These are phyloP conservation scores for Blastobotrys muscicola DNA, from an alignment of 805 yeast species.

Conservation along the genomic window DNA sequence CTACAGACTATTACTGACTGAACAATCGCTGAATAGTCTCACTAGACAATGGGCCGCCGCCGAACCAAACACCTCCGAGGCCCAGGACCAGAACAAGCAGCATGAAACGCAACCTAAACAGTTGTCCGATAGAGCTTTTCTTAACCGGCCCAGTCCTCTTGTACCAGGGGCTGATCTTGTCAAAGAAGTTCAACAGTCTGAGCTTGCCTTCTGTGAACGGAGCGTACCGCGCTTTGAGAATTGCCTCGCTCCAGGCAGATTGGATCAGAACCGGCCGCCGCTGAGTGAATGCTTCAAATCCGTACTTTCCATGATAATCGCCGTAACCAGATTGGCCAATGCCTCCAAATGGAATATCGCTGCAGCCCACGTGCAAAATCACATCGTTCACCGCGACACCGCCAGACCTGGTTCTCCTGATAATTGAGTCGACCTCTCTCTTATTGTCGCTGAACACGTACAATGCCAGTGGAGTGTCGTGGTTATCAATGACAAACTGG, in stretches of 20 bases:
- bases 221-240: slow-evolving; percentile 55
- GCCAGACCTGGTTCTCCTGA: slow-evolving; percentile 57
- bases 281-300: slow-evolving; percentile 65
- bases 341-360: slow-evolving; percentile 83
- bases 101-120: slow-evolving; percentile 6
- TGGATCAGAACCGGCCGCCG: slow-evolving; percentile 57
- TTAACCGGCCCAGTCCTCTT: slow-evolving; percentile 17
- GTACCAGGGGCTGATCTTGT: slow-evolving; percentile 12
- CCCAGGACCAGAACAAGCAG: too few relatives aligned
- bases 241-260: slow-evolving; percentile 52
- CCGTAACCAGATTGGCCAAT: slow-evolving; percentile 80
- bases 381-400: slow-evolving; percentile 62
- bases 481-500: slow-evolving; percentile 33
- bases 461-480: slow-evolving; percentile 74
- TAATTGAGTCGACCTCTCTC: slow-evolving; percentile 40
- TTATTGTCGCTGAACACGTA: slow-evolving; percentile 53
- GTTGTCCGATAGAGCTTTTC: slow-evolving; percentile 10
- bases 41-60: too few relatives aligned
- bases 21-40: too few relatives aligned
- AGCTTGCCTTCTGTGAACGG: slow-evolving; percentile 38
- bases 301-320: slow-evolving; percentile 64
- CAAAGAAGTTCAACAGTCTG: slow-evolving; percentile 7
- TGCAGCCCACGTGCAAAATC: slow-evolving; percentile 57
- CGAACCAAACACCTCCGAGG: too few relatives aligned
- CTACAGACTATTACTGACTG: too few relatives aligned